Evolutionary conservation across 345 rosid species (phyloP), one percentile per base, ranked within the genome.

Genomic region (Brassica cretica): DNA sequence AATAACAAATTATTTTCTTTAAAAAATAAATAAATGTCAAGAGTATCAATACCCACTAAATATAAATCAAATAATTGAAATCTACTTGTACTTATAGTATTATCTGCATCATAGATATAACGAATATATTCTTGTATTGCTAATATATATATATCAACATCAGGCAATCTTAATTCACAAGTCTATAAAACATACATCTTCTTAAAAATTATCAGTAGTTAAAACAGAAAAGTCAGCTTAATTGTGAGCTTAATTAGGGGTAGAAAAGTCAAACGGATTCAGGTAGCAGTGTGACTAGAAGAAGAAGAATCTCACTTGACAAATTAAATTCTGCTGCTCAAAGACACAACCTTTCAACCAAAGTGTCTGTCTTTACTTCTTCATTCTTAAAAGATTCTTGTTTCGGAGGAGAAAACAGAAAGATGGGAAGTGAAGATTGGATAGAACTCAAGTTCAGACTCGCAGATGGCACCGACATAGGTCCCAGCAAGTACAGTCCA

Each of bases 391-490:
- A 51, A 51, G 58, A n/a, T 16, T 19, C n/a, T 68, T 73, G 35
- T 1, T 2, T 64, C 19, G 18, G 65, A 16, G 37, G 24, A 24
- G 35, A 71, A 77, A 9, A 41, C 64, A 76, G 78, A 62, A 81
- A 76, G 10, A 88, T 85, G 88, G 83, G 74, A 49, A 74, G 64
- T 53, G 86, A 84, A 67, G 86, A 86, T 86, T 83, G 78, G 77
- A 49, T 90, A 66, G 90, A 89, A 77, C 77, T 90, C 1, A 87
- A 85, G 75, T 90, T 89, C 82, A 86, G 90, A 81, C 82, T 89
- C 6, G 83, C 87, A 6, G 91, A 90, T 82, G 91, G 91, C 32
- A 85, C 81, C 29, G 93, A 90, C 71, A 84, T 86, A 77, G 90
- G 93, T 35, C 89, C 96, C 4, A 80, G 16, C 78, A 85, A 84